Evolutionary conservation across 805 yeast species (phyloP).

Genomic region (Cyberlindnera mycetangii): DNA sequence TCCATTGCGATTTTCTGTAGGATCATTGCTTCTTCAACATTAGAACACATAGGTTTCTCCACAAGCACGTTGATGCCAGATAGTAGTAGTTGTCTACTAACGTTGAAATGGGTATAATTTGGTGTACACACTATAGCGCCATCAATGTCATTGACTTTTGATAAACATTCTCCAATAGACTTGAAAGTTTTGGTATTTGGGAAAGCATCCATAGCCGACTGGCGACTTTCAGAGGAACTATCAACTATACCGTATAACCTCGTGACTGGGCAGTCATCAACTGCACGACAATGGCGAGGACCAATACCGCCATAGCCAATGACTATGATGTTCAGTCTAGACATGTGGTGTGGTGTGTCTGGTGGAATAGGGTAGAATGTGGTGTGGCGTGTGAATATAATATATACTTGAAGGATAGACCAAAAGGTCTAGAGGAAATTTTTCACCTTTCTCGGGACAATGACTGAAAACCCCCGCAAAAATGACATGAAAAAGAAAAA

Average conservation of each 20-base stretch:
- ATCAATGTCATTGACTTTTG: slow-evolving; percentile 6
- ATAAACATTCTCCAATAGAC: slow-evolving; percentile 9
- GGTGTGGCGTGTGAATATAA: not conserved
- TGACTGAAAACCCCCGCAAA: no score
- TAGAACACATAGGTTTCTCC: slow-evolving; percentile 21
- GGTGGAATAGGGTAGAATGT: no score
- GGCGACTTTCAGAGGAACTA: slow-evolving; percentile 13
- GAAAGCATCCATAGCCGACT: slow-evolving; percentile 6
- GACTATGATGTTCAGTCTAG: slow-evolving; percentile 14
- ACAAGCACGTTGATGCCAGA: slow-evolving; percentile 16
- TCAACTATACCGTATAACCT: slow-evolving; percentile 17
- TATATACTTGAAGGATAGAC: no score
- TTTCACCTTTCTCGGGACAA: no score
- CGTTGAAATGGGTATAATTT: slow-evolving; percentile 18
- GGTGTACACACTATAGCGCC: slow-evolving; percentile 24
- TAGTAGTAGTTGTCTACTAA: slow-evolving; percentile 7
- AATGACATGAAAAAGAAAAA: no score
- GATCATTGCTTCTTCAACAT: slow-evolving; percentile 14
- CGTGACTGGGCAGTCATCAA: slow-evolving; percentile 14
- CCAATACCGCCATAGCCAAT: slow-evolving; percentile 23
- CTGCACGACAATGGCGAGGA: slow-evolving; percentile 20
- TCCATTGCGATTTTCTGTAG: slow-evolving; percentile 9
- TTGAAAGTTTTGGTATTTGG: slow-evolving; percentile 12
- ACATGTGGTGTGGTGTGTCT: no score
- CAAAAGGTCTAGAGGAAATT: no score